phyloP scores from a whole-genome alignment of 2,329 filamentous ascomycete genomes.

The Fusarium siculi region DNA sequence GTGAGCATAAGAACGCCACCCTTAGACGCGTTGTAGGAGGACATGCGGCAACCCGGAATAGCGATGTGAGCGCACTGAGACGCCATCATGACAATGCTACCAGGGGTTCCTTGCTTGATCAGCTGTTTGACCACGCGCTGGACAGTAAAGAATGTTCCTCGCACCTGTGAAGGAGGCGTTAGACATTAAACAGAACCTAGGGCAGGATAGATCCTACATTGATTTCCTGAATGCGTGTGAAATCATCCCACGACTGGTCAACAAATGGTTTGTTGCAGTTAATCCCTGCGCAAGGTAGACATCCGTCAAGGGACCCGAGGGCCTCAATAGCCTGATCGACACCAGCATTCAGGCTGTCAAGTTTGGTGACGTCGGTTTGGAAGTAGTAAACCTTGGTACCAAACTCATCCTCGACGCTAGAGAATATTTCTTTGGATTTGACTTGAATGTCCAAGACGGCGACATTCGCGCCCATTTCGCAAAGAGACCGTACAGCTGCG shows the following conservation, averaged over 20 bases:
- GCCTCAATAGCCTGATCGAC: background rate
- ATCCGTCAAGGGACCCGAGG: background rate
- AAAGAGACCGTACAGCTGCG: background rate
- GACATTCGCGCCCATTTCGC: background rate
- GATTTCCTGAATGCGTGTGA: background rate
- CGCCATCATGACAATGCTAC: slow-evolving; percentile 49
- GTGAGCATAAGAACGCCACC: slow-evolving; percentile 53
- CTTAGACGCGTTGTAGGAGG: slow-evolving; percentile 56
- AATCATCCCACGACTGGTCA: background rate
- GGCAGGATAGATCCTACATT: background rate
- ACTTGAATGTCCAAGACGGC: background rate
- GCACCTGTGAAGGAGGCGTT: background rate
- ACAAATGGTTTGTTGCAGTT: background rate
- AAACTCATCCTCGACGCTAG: background rate
- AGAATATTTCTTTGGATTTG: background rate
- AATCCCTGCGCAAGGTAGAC: background rate
- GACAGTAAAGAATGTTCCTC: slow-evolving; percentile 53
- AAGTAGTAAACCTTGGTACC: background rate
- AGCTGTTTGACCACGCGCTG: slow-evolving; percentile 53
- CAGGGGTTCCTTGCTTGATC: slow-evolving; percentile 50
- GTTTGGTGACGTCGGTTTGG: background rate
- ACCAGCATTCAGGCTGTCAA: background rate
- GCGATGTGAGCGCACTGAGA: slow-evolving; percentile 31
- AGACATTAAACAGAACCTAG: background rate
- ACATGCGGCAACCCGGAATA: slow-evolving; percentile 36